Conservation (phyloP, 2,329 filamentous ascomycete genomes). For the Diaporthe sp. region DNA sequence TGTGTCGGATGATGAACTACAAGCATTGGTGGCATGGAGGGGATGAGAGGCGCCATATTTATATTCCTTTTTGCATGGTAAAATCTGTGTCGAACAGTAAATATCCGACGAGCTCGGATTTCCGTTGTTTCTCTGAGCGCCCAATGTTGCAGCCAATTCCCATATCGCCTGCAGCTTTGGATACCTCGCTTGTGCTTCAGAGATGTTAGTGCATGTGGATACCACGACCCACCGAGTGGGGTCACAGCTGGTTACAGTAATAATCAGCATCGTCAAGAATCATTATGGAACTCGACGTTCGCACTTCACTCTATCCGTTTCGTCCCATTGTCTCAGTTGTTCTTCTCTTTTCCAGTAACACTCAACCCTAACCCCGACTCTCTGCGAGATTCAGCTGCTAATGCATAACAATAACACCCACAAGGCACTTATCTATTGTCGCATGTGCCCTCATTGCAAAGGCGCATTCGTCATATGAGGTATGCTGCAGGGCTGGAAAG, state of each 20-base stretch:
- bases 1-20: neutral
- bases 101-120: neutral
- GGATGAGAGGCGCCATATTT: neutral
- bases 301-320: neutral
- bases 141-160: neutral
- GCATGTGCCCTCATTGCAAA: too few relatives aligned
- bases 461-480: too few relatives aligned
- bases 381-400: too few relatives aligned
- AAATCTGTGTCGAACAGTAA: neutral
- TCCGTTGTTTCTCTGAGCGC: neutral
- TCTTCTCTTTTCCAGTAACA: too few relatives aligned
- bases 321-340: neutral
- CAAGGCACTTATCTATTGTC: too few relatives aligned
- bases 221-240: neutral
- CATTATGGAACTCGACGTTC: neutral
- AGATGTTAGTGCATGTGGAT: neutral
- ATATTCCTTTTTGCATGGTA: neutral
- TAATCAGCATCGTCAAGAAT: neutral
- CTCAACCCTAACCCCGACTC: neutral
- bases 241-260: neutral
- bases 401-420: too few relatives aligned
- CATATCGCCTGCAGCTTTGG: neutral
- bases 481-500: neutral
- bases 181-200: neutral
- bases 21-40: neutral